Evolutionary conservation across 306 rosid genomes (phyloP).

Genomic region (Neltuma alba): DNA sequence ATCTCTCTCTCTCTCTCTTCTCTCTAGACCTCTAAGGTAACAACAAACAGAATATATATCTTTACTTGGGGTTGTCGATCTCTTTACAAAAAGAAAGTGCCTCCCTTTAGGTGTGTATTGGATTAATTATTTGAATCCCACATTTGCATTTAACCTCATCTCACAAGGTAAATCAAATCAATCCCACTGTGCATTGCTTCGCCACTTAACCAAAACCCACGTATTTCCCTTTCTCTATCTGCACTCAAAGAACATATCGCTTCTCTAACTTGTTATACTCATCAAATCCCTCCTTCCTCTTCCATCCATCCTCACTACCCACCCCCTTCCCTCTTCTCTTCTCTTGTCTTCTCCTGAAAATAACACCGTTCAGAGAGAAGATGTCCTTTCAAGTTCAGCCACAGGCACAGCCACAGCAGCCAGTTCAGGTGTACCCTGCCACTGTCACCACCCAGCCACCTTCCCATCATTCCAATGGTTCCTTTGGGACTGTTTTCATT

Average conservation of each 20-base stretch:
- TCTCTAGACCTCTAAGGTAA: neutral
- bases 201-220: conserved; percentile 36
- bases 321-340: neutral
- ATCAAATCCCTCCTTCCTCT: conserved; percentile 5
- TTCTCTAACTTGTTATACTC: conserved; percentile 28
- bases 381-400: conserved; percentile 63
- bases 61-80: conserved; percentile 40
- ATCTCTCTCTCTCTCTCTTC: neutral
- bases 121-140: neutral
- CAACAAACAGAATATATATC: conserved; percentile 24
- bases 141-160: conserved; percentile 43
- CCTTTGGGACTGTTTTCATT: conserved; percentile 85
- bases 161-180: conserved; percentile 30
- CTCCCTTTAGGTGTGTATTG: neutral
- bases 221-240: conserved; percentile 49
- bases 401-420: conserved; percentile 39
- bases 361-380: neutral
- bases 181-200: conserved; percentile 45
- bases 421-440: conserved; percentile 63
- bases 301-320: neutral
- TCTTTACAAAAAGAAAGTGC: conserved; percentile 70
- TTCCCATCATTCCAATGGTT: conserved; percentile 75
- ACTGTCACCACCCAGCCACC: conserved; percentile 48
- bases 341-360: neutral
- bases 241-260: conserved; percentile 73